phyloP scores from a whole-genome alignment of 1,139 yeast genomes.

The Suzukiozyma palmioleophila region DNA sequence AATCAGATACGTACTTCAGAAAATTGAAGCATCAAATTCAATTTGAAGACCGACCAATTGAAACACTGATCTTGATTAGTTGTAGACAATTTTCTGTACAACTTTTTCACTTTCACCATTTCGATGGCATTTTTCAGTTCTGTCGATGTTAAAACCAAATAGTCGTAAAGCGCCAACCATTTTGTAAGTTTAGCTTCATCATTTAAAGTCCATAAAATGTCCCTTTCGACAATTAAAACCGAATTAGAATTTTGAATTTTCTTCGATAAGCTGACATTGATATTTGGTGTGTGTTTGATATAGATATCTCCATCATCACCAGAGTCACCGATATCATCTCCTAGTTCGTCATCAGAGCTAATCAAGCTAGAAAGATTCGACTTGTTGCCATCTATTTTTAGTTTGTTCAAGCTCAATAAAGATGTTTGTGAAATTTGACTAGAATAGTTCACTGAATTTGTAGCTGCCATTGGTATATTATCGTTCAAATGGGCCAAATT shows the following conservation, averaged over 20 bases:
- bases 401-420: constrained; percentile 2
- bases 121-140: constrained; percentile 9
- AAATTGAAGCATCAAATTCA: constrained; percentile 3
- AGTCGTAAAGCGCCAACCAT: constrained; percentile 28
- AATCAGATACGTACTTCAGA: background rate
- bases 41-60: constrained; percentile 3
- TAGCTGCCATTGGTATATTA: constrained; percentile 11
- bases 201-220: constrained; percentile 8
- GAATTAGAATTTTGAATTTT: constrained; percentile 4
- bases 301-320: constrained; percentile 14
- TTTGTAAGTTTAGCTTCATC: constrained; percentile 23
- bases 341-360: constrained; percentile 5
- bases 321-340: constrained; percentile 5
- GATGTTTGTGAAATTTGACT: constrained; percentile 4
- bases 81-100: constrained; percentile 12
- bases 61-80: background rate
- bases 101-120: constrained; percentile 15
- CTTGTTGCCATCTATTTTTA: constrained; percentile 1
- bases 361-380: constrained; percentile 4
- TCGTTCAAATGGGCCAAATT: constrained; percentile 37
- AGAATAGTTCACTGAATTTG: background rate
- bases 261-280: constrained; percentile 4
- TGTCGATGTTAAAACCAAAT: constrained; percentile 16
- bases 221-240: constrained; percentile 5
- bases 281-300: background rate